Evolutionary conservation across 1,284 basidiomycete species (phyloP), one percentile per base, ranked within the genome.

Genomic region (Apiotrichum akiyoshidainum): DNA sequence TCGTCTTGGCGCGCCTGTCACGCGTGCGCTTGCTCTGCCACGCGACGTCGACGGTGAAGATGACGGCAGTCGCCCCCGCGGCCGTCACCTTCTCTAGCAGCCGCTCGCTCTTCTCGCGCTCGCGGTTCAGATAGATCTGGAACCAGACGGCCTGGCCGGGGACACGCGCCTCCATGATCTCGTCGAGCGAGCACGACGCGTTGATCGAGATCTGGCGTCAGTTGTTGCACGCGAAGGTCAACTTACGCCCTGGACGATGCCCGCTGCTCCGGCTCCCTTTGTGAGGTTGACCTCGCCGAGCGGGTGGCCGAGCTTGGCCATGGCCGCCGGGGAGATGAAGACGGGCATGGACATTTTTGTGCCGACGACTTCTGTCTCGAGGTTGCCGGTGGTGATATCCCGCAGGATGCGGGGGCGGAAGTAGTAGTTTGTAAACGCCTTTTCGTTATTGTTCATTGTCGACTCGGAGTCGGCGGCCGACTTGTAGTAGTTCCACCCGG

Each of bases 31-130:
- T 93, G 17, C 90, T 88, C n/a, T 88, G 82, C 41, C 90, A 86
- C 11, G 91, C 82, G 0, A 91, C 90, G 76, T 98, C 94, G 2
- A 97, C 93, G 0, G 94, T 97, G 54, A 97, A 81, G 76, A 92
- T 92, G 57, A 98, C 88, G 0, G 90, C 92, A 1, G 78, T 73
- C 26, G 74, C 77, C 13, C 79, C 79, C 2, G 78, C 66, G 46
- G 74, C 61, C 35, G 80, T 79, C 21, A 83, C 79, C 59, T 80
- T 79, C 26, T 77, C 66, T 19, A 85, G 59, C 10, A 83, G 78
- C 6, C 72, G 72, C 57, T 80, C 79, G 3, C 81, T 81, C 44
- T 71, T 73, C 8, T 72, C 59, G 1, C 82, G 78, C 59, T 84
- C 82, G 61, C 77, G 79, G 72, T 83, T 83, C 46, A 84, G 75